A percentile compares a stretch with the other conserved stretches of the same genome.
These are phyloP conservation scores for Gossypium stocksii DNA, from an alignment of 345 rosid genomes.

Conservation along the genomic window DNA sequence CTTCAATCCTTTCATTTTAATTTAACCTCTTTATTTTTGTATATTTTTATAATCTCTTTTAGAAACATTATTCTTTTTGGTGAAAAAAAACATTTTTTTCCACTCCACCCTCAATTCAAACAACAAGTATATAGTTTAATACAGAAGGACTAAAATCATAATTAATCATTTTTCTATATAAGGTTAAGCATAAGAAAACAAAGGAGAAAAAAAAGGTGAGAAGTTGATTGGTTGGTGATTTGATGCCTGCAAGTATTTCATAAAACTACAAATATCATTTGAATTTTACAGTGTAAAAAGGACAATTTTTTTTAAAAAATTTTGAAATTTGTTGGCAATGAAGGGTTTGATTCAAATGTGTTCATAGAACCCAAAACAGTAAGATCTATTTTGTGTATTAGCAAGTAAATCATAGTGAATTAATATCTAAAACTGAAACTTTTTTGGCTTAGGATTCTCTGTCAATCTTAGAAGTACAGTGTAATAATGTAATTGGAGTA, in stretches of 20 bases:
- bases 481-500: neutral
- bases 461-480: neutral
- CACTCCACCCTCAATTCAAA: no score
- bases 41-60: no score
- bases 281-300: neutral
- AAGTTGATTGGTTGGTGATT: neutral
- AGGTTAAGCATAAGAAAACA: no score
- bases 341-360: neutral
- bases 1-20: no score
- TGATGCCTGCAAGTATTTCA: neutral
- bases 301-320: neutral
- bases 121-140: no score
- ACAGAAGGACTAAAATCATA: no score
- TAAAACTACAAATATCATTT: neutral
- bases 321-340: neutral
- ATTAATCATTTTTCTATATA: no score
- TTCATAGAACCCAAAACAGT: neutral
- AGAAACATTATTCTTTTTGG: no score
- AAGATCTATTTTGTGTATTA: neutral
- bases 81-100: no score
- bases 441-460: neutral
- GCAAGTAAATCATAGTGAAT: neutral
- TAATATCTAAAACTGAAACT: neutral
- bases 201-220: no score
- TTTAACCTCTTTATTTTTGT: no score